These are phyloP conservation scores for Malus hybrid DNA, from an alignment of 331 rosid genomes.

Conservation along the genomic window DNA sequence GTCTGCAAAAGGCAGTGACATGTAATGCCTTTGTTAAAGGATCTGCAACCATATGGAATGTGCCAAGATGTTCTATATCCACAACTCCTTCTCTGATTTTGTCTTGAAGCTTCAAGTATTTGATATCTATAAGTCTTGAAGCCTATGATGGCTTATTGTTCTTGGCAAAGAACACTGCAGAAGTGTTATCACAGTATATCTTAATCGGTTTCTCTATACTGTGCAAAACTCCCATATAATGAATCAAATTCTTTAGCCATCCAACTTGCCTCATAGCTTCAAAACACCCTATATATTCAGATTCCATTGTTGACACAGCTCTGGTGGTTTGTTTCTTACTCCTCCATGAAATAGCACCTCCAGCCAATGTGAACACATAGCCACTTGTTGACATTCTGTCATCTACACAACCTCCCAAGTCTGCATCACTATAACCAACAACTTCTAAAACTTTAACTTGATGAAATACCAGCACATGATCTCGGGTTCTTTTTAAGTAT, in stretches of 20 bases:
- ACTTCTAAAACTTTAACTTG: not conserved
- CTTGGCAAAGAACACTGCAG: not conserved
- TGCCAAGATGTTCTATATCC: not conserved
- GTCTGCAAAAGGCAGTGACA: too few relatives aligned
- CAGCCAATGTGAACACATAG: too few relatives aligned
- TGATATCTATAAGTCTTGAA: not conserved
- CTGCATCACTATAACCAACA: not conserved
- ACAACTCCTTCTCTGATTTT: not conserved
- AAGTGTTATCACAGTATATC: not conserved
- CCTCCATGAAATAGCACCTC: not conserved
- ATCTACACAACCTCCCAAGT: not conserved
- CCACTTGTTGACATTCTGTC: not conserved
- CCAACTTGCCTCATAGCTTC: too few relatives aligned
- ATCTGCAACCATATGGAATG: not conserved
- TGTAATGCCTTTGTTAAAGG: not conserved
- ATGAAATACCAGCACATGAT: not conserved
- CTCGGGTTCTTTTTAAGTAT: not conserved
- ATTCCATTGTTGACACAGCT: too few relatives aligned
- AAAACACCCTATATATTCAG: too few relatives aligned
- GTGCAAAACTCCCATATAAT: too few relatives aligned
- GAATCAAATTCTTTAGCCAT: not conserved
- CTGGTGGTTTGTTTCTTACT: too few relatives aligned
- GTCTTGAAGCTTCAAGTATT: not conserved
- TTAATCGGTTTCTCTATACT: not conserved
- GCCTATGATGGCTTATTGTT: not conserved